Conservation (phyloP, 2,329 filamentous ascomycete species). For the Alternaria sp. region DNA sequence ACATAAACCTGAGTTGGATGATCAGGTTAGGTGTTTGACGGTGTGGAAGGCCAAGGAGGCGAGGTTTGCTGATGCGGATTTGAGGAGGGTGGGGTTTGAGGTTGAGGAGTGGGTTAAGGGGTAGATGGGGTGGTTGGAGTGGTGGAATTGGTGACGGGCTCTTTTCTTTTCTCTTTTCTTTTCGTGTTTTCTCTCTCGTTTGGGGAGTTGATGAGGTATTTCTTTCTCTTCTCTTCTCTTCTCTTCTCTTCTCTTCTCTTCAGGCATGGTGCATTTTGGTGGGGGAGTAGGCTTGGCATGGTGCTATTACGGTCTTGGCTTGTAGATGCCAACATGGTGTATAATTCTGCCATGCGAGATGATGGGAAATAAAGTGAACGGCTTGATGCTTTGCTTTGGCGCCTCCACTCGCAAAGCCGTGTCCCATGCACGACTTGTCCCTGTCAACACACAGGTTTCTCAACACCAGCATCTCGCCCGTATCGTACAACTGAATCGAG, state of each 20-base stretch:
- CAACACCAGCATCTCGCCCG: no score
- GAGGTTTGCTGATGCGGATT: slow-evolving; percentile 58
- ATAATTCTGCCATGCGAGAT: background rate
- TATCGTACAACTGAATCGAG: no score
- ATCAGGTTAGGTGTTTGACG: slow-evolving; percentile 52
- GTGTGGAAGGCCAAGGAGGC: slow-evolving; percentile 47
- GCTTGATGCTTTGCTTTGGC: no score
- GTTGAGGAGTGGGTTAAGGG: slow-evolving; percentile 78
- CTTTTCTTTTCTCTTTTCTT: slow-evolving; percentile 1
- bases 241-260: background rate
- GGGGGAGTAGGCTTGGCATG: background rate
- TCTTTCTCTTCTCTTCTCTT: slow-evolving; percentile 1
- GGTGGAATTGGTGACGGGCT: no score
- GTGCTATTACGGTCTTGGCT: background rate
- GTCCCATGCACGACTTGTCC: background rate
- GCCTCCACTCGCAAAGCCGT: background rate
- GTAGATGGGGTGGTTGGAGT: slow-evolving; percentile 16
- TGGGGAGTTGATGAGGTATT: background rate
- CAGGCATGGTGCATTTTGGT: background rate
- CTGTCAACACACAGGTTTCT: no score
- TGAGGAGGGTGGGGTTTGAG: slow-evolving; percentile 83
- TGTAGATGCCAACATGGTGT: slow-evolving; percentile 8
- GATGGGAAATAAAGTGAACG: no score
- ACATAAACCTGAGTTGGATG: slow-evolving; percentile 55
- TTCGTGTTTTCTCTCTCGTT: background rate